Base-by-base conservation (phyloP, 805 yeast genomes). In the Yamadazyma insecticola region DNA sequence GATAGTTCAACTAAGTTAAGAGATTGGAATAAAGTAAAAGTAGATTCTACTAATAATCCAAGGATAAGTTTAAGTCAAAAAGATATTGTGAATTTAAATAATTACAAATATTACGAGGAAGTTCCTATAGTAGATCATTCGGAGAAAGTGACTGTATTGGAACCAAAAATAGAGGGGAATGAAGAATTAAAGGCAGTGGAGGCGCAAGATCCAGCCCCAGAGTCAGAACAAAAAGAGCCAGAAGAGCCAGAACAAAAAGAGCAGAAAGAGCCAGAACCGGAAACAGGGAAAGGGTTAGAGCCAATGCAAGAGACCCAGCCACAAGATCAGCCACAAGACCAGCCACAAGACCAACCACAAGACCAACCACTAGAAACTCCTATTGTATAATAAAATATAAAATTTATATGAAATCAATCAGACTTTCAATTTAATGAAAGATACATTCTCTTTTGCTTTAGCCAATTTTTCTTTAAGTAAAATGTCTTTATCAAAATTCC, bases 371-470 rank as follows among this genome's bases (percentile, higher is more conserved):
- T n/a, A n/a, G n/a, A n/a, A n/a, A n/a, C n/a, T n/a, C n/a, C n/a
- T n/a, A n/a, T n/a, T n/a, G n/a, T n/a, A n/a, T n/a, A n/a, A n/a
- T n/a, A n/a, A n/a, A n/a, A n/a, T n/a, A n/a, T n/a, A n/a, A n/a
- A n/a, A n/a, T n/a, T n/a, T n/a, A n/a, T n/a, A n/a, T n/a, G n/a
- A n/a, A n/a, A n/a, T n/a, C n/a, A n/a, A n/a, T n/a, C n/a, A 21
- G 9, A n/a, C n/a, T 10, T 24, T 28, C 10, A 24, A 13, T n/a
- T 67, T 60, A 10, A 83, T 39, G 36, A 82, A 74, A 4, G 76
- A 63, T 4, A 80, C 51, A 3, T 89, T 81, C 25, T 71, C 63
- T 42, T 89, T 63, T 0, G 89, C 92, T 5, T 45, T 45, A 2
- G 48, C 52, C 1, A 76, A 61, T 0, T 76, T 76, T 13, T 49